Evolutionary conservation across 257 asterid genomes (phyloP).

Genomic region (Ligustrum vulgare): DNA sequence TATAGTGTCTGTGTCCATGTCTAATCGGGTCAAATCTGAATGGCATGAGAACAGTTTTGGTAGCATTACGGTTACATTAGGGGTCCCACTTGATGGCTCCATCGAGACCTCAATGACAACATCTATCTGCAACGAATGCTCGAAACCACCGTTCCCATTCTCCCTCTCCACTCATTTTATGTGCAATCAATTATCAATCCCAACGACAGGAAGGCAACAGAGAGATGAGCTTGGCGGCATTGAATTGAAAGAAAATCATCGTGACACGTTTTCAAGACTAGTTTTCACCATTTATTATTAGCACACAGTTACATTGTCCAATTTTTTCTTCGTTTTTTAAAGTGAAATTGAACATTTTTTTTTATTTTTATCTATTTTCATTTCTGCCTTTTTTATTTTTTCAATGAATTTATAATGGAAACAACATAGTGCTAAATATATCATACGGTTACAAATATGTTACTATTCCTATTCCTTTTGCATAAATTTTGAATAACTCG

Average conservation of each 20-base stretch:
- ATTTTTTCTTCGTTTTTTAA: no score
- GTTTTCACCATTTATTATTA: no score
- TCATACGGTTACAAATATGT: no score
- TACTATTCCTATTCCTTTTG: no score
- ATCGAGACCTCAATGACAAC: constrained; percentile 18
- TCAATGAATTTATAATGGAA: neutral
- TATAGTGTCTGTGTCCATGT: neutral
- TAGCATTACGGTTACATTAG: neutral
- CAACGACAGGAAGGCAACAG: neutral
- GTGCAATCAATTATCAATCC: neutral
- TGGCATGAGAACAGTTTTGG: constrained; percentile 5
- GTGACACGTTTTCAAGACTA: neutral
- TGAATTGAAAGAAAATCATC: neutral
- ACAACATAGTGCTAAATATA: no score
- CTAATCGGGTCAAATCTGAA: neutral
- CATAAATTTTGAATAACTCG: no score
- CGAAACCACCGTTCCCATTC: neutral
- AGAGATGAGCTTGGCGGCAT: neutral
- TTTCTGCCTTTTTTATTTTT: neutral
- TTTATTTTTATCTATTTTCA: neutral
- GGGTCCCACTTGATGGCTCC: constrained; percentile 3
- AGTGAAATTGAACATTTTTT: neutral
- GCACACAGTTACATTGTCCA: neutral
- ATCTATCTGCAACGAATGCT: constrained; percentile 14
- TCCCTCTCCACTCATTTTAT: neutral